phyloP scores from a whole-genome alignment of 2,329 filamentous ascomycete species.

The Talaromyces marneffei region DNA sequence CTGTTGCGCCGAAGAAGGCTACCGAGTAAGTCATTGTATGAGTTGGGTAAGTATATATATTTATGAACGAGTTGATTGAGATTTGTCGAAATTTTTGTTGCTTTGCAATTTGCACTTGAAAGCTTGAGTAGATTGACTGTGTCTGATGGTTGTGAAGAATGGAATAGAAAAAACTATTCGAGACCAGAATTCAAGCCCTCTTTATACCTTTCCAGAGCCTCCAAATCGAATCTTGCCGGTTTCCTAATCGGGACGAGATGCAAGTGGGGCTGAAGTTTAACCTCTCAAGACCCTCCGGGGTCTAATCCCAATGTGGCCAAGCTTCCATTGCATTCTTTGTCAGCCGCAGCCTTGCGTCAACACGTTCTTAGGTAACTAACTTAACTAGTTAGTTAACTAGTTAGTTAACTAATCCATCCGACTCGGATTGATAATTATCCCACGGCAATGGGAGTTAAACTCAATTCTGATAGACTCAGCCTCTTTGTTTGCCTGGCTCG shows the following conservation, averaged over 20 bases:
- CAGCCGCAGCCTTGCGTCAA: no score
- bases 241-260: neutral
- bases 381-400: no score
- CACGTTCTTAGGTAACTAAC: no score
- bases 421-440: neutral
- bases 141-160: neutral
- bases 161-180: no score
- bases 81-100: neutral
- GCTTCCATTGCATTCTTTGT: no score
- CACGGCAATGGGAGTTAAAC: neutral
- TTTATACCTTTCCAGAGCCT: neutral
- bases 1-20: conserved; percentile 50
- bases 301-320: neutral
- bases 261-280: neutral
- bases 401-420: neutral
- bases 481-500: neutral
- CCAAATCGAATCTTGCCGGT: neutral
- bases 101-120: neutral
- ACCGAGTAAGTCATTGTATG: conserved; percentile 28
- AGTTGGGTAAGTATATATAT: neutral
- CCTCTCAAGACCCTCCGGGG: conserved; percentile 1
- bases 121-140: neutral
- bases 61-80: neutral
- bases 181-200: neutral
- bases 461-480: neutral